Conservation (phyloP, 2,329 filamentous ascomycete genomes). For the Stagonosporopsis rhizophila region DNA sequence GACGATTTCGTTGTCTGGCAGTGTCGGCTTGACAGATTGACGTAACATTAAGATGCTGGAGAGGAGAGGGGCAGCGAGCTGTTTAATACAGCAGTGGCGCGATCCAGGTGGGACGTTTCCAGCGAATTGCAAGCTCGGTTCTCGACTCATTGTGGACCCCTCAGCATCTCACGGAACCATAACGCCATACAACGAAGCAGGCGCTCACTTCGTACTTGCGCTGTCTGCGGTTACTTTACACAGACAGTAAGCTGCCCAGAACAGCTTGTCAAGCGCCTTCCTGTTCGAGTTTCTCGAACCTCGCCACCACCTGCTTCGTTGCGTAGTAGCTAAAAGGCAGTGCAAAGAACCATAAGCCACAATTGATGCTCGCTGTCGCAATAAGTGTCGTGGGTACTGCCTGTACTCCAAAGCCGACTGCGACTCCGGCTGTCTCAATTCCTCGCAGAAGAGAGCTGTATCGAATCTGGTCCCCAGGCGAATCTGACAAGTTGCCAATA, state of each 20-base stretch:
- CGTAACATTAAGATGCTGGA: too few species aligned
- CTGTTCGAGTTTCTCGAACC: not conserved
- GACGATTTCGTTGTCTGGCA: not conserved
- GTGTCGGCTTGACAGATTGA: not conserved
- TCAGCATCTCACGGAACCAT: not conserved
- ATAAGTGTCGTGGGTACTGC: not conserved
- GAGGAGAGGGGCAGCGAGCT: not conserved
- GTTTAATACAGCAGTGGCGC: not conserved
- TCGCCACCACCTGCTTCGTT: not conserved
- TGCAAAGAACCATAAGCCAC: not conserved
- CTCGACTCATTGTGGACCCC: not conserved
- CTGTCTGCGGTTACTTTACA: not conserved
- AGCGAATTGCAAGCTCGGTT: not conserved
- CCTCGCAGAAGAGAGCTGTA: not conserved
- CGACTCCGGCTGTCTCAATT: not conserved
- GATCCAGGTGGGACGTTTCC: not conserved
- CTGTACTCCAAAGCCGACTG: not conserved
- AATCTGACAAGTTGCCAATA: not conserved
- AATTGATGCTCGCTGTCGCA: slow-evolving; percentile 3
- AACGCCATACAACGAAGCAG: not conserved
- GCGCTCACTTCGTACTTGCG: not conserved
- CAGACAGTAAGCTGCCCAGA: not conserved
- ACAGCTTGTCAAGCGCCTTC: not conserved
- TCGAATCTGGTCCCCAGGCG: not conserved
- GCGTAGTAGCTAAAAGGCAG: not conserved